Evolutionary conservation across 2,329 filamentous ascomycete species (phyloP).

Genomic region (Clarireedia paspali): DNA sequence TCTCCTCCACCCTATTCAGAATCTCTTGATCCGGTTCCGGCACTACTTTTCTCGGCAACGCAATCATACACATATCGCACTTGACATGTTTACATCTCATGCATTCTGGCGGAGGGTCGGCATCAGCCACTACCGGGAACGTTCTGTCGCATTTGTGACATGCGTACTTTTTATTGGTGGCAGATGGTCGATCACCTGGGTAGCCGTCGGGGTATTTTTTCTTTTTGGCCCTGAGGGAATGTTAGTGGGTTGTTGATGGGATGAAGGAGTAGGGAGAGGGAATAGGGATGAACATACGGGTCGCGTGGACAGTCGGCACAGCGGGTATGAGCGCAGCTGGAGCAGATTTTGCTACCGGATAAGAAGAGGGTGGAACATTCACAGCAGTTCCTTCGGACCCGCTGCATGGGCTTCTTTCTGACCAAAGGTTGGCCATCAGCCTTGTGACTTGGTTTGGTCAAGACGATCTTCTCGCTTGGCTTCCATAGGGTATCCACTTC

Average conservation of each 20-base stretch:
- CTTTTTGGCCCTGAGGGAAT: constrained; percentile 47
- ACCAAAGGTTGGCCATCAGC: constrained; percentile 62
- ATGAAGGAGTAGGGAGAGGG: neutral
- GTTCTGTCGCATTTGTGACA: constrained; percentile 57
- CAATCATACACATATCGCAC: constrained; percentile 50
- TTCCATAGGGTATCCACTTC: constrained; percentile 20
- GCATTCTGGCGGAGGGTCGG: constrained; percentile 39
- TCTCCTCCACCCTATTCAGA: constrained; percentile 48
- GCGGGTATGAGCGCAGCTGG: constrained; percentile 61
- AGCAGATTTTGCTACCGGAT: constrained; percentile 53
- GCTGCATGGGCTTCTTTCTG: constrained; percentile 63
- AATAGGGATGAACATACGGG: constrained; percentile 49
- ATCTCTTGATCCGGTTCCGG: constrained; percentile 55
- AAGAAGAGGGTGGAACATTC: constrained; percentile 59
- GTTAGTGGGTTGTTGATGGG: constrained; percentile 8
- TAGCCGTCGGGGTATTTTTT: constrained; percentile 64
- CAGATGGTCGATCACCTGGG: constrained; percentile 46
- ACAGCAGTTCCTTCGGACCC: constrained; percentile 70
- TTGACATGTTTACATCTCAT: constrained; percentile 52
- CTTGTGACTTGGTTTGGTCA: constrained; percentile 56
- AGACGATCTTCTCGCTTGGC: constrained; percentile 38
- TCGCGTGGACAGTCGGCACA: constrained; percentile 77
- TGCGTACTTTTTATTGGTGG: constrained; percentile 35
- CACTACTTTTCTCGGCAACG: constrained; percentile 41
- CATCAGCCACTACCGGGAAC: constrained; percentile 35